Evolutionary conservation across 2,329 filamentous ascomycete genomes (phyloP), one percentile per base, ranked within the genome.

Genomic region (Penicillium griseofulvum): DNA sequence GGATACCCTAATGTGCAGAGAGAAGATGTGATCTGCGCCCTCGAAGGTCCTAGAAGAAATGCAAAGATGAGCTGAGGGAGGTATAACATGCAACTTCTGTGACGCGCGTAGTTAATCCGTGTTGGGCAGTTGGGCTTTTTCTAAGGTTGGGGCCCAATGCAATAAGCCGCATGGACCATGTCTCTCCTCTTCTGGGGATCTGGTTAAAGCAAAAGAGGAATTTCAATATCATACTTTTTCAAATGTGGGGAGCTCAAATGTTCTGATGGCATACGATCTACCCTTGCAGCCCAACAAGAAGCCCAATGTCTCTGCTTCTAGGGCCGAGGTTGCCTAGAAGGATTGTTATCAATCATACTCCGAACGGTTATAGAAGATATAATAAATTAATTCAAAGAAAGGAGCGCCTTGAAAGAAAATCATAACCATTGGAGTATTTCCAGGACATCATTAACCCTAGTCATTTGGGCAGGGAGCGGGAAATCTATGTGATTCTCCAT

Each of bases 251-350:
- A 43, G 29, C 33, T 52, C 42, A 39, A 17, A n/a, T 39, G 19
- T 43, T 34, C 16, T 10, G 16, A 33, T 49, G 48, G 34, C 17
- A 29, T 16, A n/a, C 19, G 16, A 31, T 37, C 22, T 39, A 39
- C 31, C 17, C 41, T 60, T 65, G 61, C 56, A 63, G 60, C 63
- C 63, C 63, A 64, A 65, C 57, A 36, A 48, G 54, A 48, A 36
- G 60, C 63, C 63, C 60, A 60, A 64, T 64, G 52, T 57, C 54
- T 52, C 16, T 51, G 39, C 38, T 22, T 36, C 24, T 12, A n/a
- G 34, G 45, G 17, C 19, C 45, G 37, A 49, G 49, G 42, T 16
- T 17, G 16, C 28, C 11, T 26, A 7, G 14, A 4, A 14, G 14
- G 31, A 49, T 17, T 52, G n/a, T 56, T 48, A 52, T 54, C 31